Evolutionary conservation across 345 rosid genomes (phyloP).

Genomic region (Linum tenue): DNA sequence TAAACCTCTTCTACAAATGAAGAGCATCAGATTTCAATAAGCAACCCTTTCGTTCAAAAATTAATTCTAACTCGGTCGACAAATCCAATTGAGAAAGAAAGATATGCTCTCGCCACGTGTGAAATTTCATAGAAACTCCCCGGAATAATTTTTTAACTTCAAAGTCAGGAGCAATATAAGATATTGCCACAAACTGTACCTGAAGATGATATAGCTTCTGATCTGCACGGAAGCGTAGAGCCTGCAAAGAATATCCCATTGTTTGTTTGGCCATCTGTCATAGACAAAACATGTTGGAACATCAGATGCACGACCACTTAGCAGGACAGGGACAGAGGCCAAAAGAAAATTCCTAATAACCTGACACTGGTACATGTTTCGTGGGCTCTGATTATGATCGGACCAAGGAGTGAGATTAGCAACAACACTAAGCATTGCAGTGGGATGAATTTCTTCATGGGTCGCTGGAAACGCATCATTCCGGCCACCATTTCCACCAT

Average conservation of each 20-base stretch:
- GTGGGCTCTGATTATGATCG: slow-evolving; percentile 97
- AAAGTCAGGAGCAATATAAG: too few species aligned
- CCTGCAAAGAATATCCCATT: slow-evolving; percentile 87
- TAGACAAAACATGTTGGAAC: slow-evolving; percentile 5
- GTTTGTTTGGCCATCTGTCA: slow-evolving; percentile 96
- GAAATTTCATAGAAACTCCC: too few species aligned
- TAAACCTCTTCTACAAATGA: too few species aligned
- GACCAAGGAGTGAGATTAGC: slow-evolving; percentile 99
- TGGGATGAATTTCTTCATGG: slow-evolving; percentile 93
- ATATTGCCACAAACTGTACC: slow-evolving; percentile 26
- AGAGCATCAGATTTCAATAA: too few species aligned
- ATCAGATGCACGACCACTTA: neutral
- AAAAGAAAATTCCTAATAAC: slow-evolving; percentile 24
- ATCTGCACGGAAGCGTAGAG: slow-evolving; percentile 71
- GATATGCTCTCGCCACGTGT: neutral
- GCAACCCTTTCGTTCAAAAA: too few species aligned
- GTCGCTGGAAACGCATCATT: slow-evolving; percentile 58
- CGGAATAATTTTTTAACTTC: too few species aligned
- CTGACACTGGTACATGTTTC: slow-evolving; percentile 99
- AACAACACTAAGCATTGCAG: slow-evolving; percentile 90
- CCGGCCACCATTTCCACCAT: slow-evolving; percentile 93
- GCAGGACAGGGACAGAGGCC: neutral
- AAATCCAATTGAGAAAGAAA: neutral
- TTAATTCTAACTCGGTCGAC: too few species aligned
- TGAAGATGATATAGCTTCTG: slow-evolving; percentile 96